Percentiles rank a stretch among this genome's conserved stretches.
Conservation (phyloP, 1,139 yeast genomes). For the Eremothecium coryli region DNA sequence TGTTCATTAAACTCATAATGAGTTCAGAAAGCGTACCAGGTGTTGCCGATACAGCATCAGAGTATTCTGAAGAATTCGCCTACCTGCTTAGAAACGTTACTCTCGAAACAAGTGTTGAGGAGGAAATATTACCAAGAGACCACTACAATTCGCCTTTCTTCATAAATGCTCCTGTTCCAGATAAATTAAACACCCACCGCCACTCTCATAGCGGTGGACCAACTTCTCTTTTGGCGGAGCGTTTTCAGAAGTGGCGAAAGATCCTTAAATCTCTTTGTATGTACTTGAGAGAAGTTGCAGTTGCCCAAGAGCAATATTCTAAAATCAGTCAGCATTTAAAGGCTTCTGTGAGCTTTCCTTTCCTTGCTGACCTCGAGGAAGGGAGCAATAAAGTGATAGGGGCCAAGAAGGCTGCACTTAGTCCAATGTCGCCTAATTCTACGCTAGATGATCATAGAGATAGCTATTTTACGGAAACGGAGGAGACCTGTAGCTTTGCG, state of each 20-base stretch:
- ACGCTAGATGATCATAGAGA: conserved; percentile 2
- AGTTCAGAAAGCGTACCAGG: too few relatives aligned
- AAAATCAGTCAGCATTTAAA: conserved; percentile 55
- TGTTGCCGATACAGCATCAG: too few relatives aligned
- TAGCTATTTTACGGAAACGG: background rate
- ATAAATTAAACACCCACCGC: conserved; percentile 12
- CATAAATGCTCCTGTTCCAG: conserved; percentile 32
- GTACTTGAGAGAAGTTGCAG: conserved; percentile 53
- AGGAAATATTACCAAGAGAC: conserved; percentile 29
- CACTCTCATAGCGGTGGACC: conserved; percentile 18
- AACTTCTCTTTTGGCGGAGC: conserved; percentile 35
- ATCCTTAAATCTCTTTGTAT: conserved; percentile 52
- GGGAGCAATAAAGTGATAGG: conserved; percentile 29
- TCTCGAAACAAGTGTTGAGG: too few relatives aligned
- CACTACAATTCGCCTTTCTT: conserved; percentile 32
- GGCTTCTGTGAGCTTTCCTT: conserved; percentile 50
- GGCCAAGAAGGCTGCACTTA: conserved; percentile 23
- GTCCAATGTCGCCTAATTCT: conserved; percentile 17
- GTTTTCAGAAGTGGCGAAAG: conserved; percentile 65
- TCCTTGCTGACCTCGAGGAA: conserved; percentile 33
- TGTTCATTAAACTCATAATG: too few relatives aligned
- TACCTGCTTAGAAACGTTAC: too few relatives aligned
- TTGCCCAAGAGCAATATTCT: conserved; percentile 62
- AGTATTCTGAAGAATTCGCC: too few relatives aligned
- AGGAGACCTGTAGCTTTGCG: conserved; percentile 31